A percentile compares a stretch with the other conserved stretches of the same genome.
Evolutionary conservation across 805 yeast species (phyloP).

Genomic region (Kodamaea neixiangensis): DNA sequence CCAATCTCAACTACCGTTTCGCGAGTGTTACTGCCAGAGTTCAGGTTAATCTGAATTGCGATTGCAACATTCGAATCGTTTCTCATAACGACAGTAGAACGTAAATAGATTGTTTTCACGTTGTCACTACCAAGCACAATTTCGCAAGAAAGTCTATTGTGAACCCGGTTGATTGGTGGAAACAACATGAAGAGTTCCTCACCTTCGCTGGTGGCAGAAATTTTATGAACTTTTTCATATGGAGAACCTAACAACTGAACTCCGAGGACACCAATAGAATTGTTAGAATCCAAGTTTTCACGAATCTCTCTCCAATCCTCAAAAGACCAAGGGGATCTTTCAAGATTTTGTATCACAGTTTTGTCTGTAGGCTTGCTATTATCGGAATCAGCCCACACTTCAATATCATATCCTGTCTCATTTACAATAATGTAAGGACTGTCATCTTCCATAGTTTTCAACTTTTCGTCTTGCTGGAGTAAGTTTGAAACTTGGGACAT

Average conservation of each 20-base stretch:
- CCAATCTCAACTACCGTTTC: constrained; percentile 36
- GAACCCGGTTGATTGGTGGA: constrained; percentile 65
- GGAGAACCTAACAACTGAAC: constrained; percentile 57
- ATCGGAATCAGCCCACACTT: constrained; percentile 72
- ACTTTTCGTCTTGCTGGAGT: constrained; percentile 51
- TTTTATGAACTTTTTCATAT: constrained; percentile 53
- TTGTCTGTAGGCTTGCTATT: constrained; percentile 17
- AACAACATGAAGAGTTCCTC: constrained; percentile 69
- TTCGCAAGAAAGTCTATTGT: constrained; percentile 74
- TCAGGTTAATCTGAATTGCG: constrained; percentile 41
- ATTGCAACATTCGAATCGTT: constrained; percentile 65
- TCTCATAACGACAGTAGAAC: constrained; percentile 70
- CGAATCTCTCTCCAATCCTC: constrained; percentile 91
- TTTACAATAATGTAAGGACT: constrained; percentile 81
- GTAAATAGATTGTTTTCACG: constrained; percentile 73
- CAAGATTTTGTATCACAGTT: constrained; percentile 48
- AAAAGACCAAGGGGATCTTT: constrained; percentile 78
- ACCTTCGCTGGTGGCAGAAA: constrained; percentile 80
- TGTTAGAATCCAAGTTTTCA: constrained; percentile 71
- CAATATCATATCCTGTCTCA: constrained; percentile 81
- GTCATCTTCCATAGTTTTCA: constrained; percentile 72
- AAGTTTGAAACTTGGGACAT: constrained; percentile 67
- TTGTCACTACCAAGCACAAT: constrained; percentile 70
- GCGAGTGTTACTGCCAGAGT: constrained; percentile 20
- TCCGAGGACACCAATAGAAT: constrained; percentile 60